Evolutionary conservation across 1,284 basidiomycete genomes (phyloP).

Genomic region (Quambalaria eucalypti): DNA sequence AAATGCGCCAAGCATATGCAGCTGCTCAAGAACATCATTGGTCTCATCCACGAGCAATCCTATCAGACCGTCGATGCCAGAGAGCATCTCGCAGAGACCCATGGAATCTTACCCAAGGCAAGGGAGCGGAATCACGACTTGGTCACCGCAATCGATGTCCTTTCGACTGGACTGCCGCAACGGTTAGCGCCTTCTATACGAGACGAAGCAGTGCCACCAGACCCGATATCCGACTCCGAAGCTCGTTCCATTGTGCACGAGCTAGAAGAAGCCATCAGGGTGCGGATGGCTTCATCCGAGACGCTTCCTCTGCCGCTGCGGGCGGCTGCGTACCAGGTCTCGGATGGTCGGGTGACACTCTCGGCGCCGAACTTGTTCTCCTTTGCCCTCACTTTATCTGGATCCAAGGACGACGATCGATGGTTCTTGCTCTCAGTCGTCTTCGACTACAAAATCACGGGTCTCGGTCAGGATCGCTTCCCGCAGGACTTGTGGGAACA

Average conservation of each 20-base stretch:
- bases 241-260: constrained; percentile 60
- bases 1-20: constrained; percentile 14
- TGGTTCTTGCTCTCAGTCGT: constrained; percentile 40
- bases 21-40: constrained; percentile 23
- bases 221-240: constrained; percentile 60
- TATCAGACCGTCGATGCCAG: constrained; percentile 69
- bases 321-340: constrained; percentile 36
- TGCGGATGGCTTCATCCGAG: constrained; percentile 54
- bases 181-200: constrained; percentile 63
- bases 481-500: constrained; percentile 24
- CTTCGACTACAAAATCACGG: constrained; percentile 29
- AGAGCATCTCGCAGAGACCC: constrained; percentile 58
- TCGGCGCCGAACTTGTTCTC: constrained; percentile 62
- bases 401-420: constrained; percentile 49
- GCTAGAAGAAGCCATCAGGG: constrained; percentile 67
- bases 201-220: constrained; percentile 53
- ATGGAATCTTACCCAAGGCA: constrained; percentile 51
- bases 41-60: constrained; percentile 54
- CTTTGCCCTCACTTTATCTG: constrained; percentile 60
- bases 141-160: constrained; percentile 74
- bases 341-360: constrained; percentile 67
- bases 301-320: constrained; percentile 35
- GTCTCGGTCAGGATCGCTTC: constrained; percentile 19
- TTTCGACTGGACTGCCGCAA: constrained; percentile 71
- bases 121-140: constrained; percentile 74